Percentiles rank a stretch among this genome's conserved stretches.
Evolutionary conservation across 345 rosid species (phyloP).

Genomic region (Bruguiera sexangula): DNA sequence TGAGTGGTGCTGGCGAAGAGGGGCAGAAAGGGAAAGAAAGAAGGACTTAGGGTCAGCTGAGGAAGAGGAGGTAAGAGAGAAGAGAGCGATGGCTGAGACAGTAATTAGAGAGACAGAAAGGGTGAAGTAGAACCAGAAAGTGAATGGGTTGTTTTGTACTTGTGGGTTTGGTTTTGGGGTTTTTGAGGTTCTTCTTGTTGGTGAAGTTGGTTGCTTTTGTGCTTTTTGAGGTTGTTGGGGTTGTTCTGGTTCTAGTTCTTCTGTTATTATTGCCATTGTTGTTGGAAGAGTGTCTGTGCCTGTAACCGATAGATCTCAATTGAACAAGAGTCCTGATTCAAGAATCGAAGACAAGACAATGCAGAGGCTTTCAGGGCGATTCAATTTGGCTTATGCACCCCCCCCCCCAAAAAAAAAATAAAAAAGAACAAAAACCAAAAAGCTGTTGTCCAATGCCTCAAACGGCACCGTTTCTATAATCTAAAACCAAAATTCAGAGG

Average conservation of each 20-base stretch:
- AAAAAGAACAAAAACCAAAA: no score
- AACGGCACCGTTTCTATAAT: background rate
- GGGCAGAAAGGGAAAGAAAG: conserved; percentile 67
- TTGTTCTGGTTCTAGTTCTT: conserved; percentile 43
- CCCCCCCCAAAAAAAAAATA: no score
- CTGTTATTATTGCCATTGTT: conserved; percentile 71
- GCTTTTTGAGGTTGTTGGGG: conserved; percentile 1
- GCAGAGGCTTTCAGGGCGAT: no score
- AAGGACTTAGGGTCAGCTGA: conserved; percentile 67
- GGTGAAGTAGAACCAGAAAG: conserved; percentile 82
- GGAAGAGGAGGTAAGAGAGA: conserved; percentile 35
- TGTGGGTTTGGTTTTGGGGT: conserved; percentile 12
- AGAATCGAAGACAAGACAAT: no score
- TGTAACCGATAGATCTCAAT: no score
- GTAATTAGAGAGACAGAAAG: conserved; percentile 54
- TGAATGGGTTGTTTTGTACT: conserved; percentile 40
- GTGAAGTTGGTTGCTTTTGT: conserved; percentile 20
- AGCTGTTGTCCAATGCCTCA: background rate
- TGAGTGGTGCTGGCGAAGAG: conserved; percentile 82
- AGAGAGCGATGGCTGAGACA: conserved; percentile 39
- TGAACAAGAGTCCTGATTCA: no score
- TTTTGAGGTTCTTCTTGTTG: conserved; percentile 23
- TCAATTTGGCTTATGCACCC: no score
- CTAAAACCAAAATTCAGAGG: no score
- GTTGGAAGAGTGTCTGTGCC: no score